Percentiles rank a stretch among this genome's conserved stretches.
Evolutionary conservation across 2,329 filamentous ascomycete species (phyloP).

Genomic region (Fusarium sp.): DNA sequence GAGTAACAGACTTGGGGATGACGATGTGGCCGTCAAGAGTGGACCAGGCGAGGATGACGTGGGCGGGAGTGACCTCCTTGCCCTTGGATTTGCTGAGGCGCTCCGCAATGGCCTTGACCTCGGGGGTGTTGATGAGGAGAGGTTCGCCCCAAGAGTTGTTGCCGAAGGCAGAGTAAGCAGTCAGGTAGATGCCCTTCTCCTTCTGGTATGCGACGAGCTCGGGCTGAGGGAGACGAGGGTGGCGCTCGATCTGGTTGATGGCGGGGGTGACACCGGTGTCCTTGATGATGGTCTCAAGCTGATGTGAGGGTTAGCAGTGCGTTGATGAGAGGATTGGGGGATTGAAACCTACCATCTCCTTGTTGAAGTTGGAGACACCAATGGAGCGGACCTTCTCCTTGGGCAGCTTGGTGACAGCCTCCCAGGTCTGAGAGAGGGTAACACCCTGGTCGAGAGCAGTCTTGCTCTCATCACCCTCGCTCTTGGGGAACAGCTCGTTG

Average conservation of each 20-base stretch:
- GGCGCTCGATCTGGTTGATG: conserved; percentile 79
- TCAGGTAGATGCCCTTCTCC: conserved; percentile 75
- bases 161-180: conserved; percentile 74
- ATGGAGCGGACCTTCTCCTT: conserved; percentile 76
- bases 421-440: conserved; percentile 62
- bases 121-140: conserved; percentile 72
- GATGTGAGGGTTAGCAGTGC: conserved; percentile 14
- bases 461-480: conserved; percentile 53
- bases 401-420: conserved; percentile 69
- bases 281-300: conserved; percentile 69
- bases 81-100: conserved; percentile 55
- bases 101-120: conserved; percentile 70
- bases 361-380: conserved; percentile 81
- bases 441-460: conserved; percentile 62
- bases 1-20: conserved; percentile 82
- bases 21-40: conserved; percentile 75
- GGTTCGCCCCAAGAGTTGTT: conserved; percentile 62
- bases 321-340: neutral
- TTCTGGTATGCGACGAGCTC: conserved; percentile 73
- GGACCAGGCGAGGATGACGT: conserved; percentile 71
- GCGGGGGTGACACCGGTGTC: conserved; percentile 71
- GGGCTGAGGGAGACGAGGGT: conserved; percentile 73
- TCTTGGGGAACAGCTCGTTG: conserved; percentile 63
- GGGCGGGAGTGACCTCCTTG: conserved; percentile 60
- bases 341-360: conserved; percentile 61